Conservation (phyloP, 805 yeast genomes). For the Wickerhamiella spandovensis region DNA sequence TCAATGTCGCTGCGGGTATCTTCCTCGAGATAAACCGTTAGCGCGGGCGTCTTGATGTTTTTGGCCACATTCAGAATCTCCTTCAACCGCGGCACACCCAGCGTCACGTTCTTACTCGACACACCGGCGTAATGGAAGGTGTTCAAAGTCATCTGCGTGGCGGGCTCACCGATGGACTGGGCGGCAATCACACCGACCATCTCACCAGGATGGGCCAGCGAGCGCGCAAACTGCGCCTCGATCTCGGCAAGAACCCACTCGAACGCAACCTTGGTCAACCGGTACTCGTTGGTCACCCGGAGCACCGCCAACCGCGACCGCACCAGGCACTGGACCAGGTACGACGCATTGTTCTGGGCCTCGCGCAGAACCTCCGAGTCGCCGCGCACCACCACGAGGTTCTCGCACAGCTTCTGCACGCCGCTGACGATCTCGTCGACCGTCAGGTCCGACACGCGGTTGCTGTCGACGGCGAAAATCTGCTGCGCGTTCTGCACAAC, state of each 20-base stretch:
- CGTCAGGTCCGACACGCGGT: conserved; percentile 80
- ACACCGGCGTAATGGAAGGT: conserved; percentile 99
- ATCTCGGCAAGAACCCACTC: conserved; percentile 94
- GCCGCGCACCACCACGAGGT: conserved; percentile 64
- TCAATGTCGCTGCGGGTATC: conserved; percentile 81
- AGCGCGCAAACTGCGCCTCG: conserved; percentile 82
- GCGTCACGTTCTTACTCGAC: conserved; percentile 86
- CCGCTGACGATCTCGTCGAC: conserved; percentile 65
- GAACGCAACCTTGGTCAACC: conserved; percentile 71
- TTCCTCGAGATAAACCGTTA: conserved; percentile 79
- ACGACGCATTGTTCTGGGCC: conserved; percentile 86
- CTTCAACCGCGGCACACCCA: conserved; percentile 96
- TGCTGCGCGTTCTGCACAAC: conserved; percentile 94
- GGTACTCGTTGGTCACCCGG: conserved; percentile 83
- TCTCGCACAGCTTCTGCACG: conserved; percentile 54
- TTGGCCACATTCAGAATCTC: conserved; percentile 97
- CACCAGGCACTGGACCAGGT: conserved; percentile 77
- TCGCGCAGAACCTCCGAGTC: conserved; percentile 56
- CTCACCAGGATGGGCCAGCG: conserved; percentile 92
- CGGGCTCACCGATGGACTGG: conserved; percentile 96
- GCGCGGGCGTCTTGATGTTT: conserved; percentile 97
- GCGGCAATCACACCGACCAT: conserved; percentile 98
- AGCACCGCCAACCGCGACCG: conserved; percentile 87
- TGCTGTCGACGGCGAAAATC: conserved; percentile 84
- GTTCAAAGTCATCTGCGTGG: conserved; percentile 94